Conservation (phyloP, 1,284 basidiomycete species). For the Papiliotrema flavescens region DNA sequence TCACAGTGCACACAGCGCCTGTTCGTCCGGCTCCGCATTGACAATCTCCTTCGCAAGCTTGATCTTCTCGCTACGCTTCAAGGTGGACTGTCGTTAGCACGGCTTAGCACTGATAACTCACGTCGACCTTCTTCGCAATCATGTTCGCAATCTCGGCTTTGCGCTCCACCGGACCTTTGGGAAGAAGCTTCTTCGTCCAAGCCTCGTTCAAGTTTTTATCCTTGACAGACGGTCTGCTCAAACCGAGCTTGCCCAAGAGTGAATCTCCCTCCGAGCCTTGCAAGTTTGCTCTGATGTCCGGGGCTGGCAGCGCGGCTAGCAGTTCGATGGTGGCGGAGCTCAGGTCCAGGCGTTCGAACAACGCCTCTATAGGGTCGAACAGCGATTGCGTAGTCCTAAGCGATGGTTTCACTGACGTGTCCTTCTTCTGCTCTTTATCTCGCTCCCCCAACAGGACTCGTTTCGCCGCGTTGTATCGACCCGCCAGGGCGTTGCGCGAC, state of each 20-base stretch:
- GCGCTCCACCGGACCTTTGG: constrained; percentile 12
- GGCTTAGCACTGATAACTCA: constrained; percentile 6
- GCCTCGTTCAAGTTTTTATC: not conserved
- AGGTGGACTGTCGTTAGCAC: not conserved
- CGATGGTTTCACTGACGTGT: too few species aligned
- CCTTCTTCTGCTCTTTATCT: too few species aligned
- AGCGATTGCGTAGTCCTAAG: too few species aligned
- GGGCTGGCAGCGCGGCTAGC: constrained; percentile 9
- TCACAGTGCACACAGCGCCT: constrained; percentile 4
- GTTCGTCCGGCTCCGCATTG: constrained; percentile 2
- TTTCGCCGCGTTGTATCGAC: not conserved
- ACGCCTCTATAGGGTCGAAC: too few species aligned
- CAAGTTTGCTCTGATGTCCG: constrained; percentile 14
- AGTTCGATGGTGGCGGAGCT: constrained; percentile 9
- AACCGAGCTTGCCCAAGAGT: constrained; percentile 10
- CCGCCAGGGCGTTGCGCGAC: not conserved
- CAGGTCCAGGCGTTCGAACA: constrained; percentile 3
- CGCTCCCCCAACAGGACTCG: not conserved
- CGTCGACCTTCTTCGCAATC: constrained; percentile 18
- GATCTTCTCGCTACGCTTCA: constrained; percentile 4
- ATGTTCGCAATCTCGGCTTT: constrained; percentile 16
- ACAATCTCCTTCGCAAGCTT: constrained; percentile 2
- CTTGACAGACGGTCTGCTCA: constrained; percentile 9
- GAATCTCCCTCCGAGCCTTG: constrained; percentile 3
- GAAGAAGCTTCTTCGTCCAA: constrained; percentile 13